Evolutionary conservation across 2,329 filamentous ascomycete species (phyloP).

Genomic region (Alternaria sp.): DNA sequence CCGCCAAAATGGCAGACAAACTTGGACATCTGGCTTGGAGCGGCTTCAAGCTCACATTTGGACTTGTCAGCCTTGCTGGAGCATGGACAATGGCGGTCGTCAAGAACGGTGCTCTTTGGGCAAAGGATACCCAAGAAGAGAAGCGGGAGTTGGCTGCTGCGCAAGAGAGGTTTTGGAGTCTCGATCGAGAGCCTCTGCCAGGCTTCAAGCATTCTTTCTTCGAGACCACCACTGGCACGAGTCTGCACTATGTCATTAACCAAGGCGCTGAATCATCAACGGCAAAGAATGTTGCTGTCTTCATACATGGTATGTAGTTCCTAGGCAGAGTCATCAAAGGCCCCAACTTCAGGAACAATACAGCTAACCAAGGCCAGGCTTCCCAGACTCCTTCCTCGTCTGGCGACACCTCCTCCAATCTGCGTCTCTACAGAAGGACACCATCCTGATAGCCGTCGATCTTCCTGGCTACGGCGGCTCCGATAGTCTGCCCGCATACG

Average conservation of each 20-base stretch:
- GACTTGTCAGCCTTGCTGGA: constrained; percentile 36
- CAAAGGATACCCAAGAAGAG: constrained; percentile 37
- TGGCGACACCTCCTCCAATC: constrained; percentile 62
- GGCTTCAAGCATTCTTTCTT: constrained; percentile 63
- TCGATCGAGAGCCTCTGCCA: constrained; percentile 56
- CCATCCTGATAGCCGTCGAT: constrained; percentile 63
- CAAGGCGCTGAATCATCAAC: constrained; percentile 13
- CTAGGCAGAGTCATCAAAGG: not conserved
- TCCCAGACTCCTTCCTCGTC: constrained; percentile 66
- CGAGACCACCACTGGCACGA: constrained; percentile 58
- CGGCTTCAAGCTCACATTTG: constrained; percentile 43
- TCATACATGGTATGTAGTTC: constrained; percentile 58
- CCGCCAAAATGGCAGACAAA: constrained; percentile 11
- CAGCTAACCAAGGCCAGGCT: constrained; percentile 48
- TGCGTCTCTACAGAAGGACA: constrained; percentile 48
- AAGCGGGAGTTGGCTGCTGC: constrained; percentile 50
- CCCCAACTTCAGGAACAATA: not conserved
- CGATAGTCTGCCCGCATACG: constrained; percentile 61
- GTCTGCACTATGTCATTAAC: constrained; percentile 65
- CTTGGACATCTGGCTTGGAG: constrained; percentile 35
- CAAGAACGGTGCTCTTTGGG: constrained; percentile 41
- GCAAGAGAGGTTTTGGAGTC: constrained; percentile 63
- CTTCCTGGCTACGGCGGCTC: constrained; percentile 68
- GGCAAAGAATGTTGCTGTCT: constrained; percentile 58
- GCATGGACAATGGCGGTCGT: constrained; percentile 34